Evolutionary conservation across 768 basidiomycete species (phyloP), one percentile per base, ranked within the genome.

Genomic region (Termitomyces sp.): DNA sequence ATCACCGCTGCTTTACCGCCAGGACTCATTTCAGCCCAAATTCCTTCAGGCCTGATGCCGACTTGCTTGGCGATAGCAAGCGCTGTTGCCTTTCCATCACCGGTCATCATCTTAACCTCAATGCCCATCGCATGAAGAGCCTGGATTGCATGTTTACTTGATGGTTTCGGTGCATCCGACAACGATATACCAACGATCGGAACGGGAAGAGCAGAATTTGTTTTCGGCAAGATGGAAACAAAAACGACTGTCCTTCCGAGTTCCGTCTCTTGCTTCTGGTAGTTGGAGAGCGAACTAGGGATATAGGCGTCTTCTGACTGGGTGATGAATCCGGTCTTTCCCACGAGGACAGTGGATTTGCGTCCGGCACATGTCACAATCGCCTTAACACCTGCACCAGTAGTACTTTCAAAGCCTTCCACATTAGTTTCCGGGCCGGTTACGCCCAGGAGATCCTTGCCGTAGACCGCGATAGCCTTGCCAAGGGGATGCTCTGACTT

Each of bases 401-500:
- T 91, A 36, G 90, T 75, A 59, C 92, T 91, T 72, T 95, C 92
- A 70, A 99, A 99, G 6, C 81, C 73, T 46, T 85, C 79, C 36
- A 98, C 74, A 8, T 67, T 72, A 6, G 86, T 81, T 46, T 82
- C 77, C 0, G 87, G 82, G 0, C 77, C 69, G 8, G 76, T 66
- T 18, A 65, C 68, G 15, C 76, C 73, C 12, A 93, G 70, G 0
- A 85, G 65, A 31, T 87, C 83, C 68, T 83, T 89, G 33, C 93
- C 91, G 69, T 93, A 89, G 0, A 81, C 73, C 5, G 95, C 92
- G 50, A 98, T 87, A 15, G 97, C 95, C 68, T 92, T 91, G 11
- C 96, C 97, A 22, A 99, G 84, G 2, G 97, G 97, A 68, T 99
- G 97, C 70, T 98, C 97, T 0, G 95, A 98, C 60, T 86, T 85